phyloP scores from a whole-genome alignment of 2,329 filamentous ascomycete genomes.

The Aspergillus brasiliensis region DNA sequence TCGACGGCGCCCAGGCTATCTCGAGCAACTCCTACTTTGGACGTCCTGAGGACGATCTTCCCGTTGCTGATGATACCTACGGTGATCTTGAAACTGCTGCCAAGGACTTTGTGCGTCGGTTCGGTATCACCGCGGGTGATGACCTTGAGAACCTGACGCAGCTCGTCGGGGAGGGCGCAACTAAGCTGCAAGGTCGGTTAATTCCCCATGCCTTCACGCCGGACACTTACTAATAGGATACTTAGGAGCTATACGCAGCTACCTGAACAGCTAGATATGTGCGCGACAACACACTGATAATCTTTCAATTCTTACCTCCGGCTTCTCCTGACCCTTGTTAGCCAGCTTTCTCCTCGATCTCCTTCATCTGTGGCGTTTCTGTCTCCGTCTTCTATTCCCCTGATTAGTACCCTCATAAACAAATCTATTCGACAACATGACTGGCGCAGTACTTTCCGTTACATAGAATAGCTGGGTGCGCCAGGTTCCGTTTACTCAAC shows the following conservation, averaged over 20 bases:
- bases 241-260: slow-evolving; percentile 51
- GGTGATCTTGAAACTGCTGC: slow-evolving; percentile 90
- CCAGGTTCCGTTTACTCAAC: neutral
- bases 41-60: slow-evolving; percentile 78
- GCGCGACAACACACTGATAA: neutral
- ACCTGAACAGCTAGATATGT: slow-evolving; percentile 49
- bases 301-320: slow-evolving; percentile 1
- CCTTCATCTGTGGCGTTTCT: slow-evolving; percentile 16
- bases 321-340: slow-evolving; percentile 10
- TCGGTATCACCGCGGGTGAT: slow-evolving; percentile 93
- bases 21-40: slow-evolving; percentile 98
- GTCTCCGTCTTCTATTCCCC: slow-evolving; percentile 8
- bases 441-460: neutral
- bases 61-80: slow-evolving; percentile 69
- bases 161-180: slow-evolving; percentile 81
- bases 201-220: neutral
- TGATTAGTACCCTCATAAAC: slow-evolving; percentile 7
- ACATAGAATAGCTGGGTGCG: neutral
- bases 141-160: slow-evolving; percentile 88
- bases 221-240: slow-evolving; percentile 13
- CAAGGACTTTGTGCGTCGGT: slow-evolving; percentile 93
- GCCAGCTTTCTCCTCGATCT: slow-evolving; percentile 11
- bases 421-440: neutral
- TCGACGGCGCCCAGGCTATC: slow-evolving; percentile 89
- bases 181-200: slow-evolving; percentile 71